Evolutionary conservation across 2,329 filamentous ascomycete genomes (phyloP), one percentile per base, ranked within the genome.

Genomic region (Trichoderma simmonsii): DNA sequence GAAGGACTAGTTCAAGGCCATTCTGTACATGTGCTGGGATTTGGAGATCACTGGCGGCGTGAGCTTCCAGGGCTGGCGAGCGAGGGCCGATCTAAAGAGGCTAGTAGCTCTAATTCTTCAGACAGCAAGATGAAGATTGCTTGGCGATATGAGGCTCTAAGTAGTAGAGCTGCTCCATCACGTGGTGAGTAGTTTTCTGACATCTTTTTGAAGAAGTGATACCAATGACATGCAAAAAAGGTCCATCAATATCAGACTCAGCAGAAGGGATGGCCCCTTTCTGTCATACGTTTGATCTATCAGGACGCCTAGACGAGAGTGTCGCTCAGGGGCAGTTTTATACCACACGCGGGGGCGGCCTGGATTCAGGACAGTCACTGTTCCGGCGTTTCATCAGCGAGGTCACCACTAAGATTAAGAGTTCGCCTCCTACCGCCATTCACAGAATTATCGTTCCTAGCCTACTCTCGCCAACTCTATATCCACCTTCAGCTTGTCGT

Each of bases 81-180:
- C 11, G 80, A 82, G 18, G 75, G 77, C 62, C 73, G 79, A 74
- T 82, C 85, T 65, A 85, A 77, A 81, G 79, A 78, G 56, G 73
- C 75, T 76, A 83, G 80, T 70, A 76, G 85, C 36, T 83, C 85
- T 51, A 70, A 78, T 18, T 75, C 79, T 3, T 77, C 82, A 2
- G 86, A 86, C 15, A 92, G 95, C 74, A 95, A 91, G 81, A 98
- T 99, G 96, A 98, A 97, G 84, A 99, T 99, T 84, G 96, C 96
- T 4, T 99, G 96, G 96, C 88, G 96, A 80, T 99, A 99, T 83
- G 95, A 98, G 81, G 88, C 90, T 39, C 82, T 98, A 68, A 92
- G 92, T 18, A 91, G 82, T 70, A 76, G 92, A 11, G 54, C 67
- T 28, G 32, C 51, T 21, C 60, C 72, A 18, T 43, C 62, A 24